A percentile compares a stretch with the other conserved stretches of the same genome.
Conservation (phyloP, 1,284 basidiomycete genomes). For the Rhodotorula sp. region DNA sequence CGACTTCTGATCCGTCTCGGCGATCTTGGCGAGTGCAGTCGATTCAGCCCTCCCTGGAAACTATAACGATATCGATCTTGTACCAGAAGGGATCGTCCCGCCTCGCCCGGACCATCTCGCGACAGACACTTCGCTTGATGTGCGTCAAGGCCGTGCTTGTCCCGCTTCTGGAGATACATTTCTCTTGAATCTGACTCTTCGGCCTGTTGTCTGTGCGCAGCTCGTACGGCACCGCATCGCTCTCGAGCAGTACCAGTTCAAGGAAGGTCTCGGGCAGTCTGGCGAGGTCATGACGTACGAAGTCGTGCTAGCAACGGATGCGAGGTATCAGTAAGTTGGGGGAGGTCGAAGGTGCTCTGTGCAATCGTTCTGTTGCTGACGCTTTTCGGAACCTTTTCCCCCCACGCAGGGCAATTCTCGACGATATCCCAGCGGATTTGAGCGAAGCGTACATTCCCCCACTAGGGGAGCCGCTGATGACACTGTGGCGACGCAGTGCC, state of each 20-base stretch:
- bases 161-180: no score
- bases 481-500: slow-evolving; percentile 21
- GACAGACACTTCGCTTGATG: slow-evolving; percentile 25
- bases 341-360: no score
- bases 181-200: no score
- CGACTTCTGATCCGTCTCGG: background rate
- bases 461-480: slow-evolving; percentile 22
- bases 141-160: background rate
- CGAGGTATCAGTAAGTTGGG: slow-evolving; percentile 11
- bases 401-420: slow-evolving; percentile 17
- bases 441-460: slow-evolving; percentile 18
- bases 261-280: slow-evolving; percentile 19
- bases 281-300: slow-evolving; percentile 23
- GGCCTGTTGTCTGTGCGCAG: slow-evolving; percentile 2
- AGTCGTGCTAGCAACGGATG: slow-evolving; percentile 17
- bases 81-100: slow-evolving; percentile 10
- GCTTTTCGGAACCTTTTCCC: background rate
- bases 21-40: background rate
- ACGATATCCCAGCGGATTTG: slow-evolving; percentile 12
- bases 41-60: slow-evolving; percentile 29
- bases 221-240: slow-evolving; percentile 29
- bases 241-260: slow-evolving; percentile 36
- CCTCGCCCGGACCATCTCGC: slow-evolving; percentile 18
- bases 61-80: slow-evolving; percentile 28
- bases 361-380: background rate